These are phyloP conservation scores for Mycena polygramma DNA, from an alignment of 768 basidiomycete species.

Conservation along the genomic window DNA sequence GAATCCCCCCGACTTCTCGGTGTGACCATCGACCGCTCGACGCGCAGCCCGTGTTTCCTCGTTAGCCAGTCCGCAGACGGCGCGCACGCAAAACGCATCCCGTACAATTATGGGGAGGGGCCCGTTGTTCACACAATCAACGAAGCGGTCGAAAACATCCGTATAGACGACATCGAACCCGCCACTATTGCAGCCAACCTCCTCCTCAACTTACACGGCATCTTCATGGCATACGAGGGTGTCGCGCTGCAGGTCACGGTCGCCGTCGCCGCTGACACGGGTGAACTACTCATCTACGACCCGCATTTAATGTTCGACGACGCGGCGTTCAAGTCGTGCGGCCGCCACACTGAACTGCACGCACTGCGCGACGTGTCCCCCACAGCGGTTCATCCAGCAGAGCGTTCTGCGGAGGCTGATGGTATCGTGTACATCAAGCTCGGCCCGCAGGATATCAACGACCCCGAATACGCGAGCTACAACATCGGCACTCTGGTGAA, in stretches of 20 bases:
- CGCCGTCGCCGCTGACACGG: not conserved
- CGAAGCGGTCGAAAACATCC: not conserved
- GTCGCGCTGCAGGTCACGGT: constrained; percentile 1
- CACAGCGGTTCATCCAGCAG: constrained; percentile 5
- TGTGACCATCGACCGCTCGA: constrained; percentile 29
- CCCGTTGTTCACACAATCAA: not conserved
- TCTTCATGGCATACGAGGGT: constrained; percentile 25
- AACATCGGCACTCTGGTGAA: constrained; percentile 83
- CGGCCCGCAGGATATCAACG: not conserved
- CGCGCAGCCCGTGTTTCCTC: constrained; percentile 21
- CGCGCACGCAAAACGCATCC: not conserved
- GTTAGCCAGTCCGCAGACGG: not conserved
- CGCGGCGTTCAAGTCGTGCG: constrained; percentile 26
- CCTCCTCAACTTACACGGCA: not conserved
- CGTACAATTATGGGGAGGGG: constrained; percentile 8
- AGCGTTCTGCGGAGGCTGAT: constrained; percentile 22
- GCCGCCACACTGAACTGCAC: constrained; percentile 24
- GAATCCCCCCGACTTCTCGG: not conserved
- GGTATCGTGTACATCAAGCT: constrained; percentile 35
- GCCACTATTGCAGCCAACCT: not conserved
- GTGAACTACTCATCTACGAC: not conserved
- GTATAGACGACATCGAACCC: not conserved
- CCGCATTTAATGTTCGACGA: constrained; percentile 30
- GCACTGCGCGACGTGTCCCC: constrained; percentile 26
- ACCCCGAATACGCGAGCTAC: constrained; percentile 9